Evolutionary conservation across 2,329 filamentous ascomycete species (phyloP), one percentile per base, ranked within the genome.

Genomic region (Penicillium sp.): DNA sequence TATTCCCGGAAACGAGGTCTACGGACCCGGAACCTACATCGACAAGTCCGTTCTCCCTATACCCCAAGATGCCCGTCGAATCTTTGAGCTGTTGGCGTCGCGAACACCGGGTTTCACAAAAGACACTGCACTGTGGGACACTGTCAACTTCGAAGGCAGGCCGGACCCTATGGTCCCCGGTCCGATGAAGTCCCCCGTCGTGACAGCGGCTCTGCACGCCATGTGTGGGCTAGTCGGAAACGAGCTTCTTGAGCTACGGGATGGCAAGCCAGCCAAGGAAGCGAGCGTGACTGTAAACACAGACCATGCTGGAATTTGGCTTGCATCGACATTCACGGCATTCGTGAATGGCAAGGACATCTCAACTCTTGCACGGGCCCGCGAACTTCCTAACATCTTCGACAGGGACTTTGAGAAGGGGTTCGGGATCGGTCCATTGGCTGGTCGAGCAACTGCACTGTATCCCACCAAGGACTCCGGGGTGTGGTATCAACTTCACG

Each of bases 401-500:
- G 44, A 63, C 3, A 61, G 66, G 3, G 66, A 75, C 59, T 70
- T 66, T 52, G 69, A 74, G 52, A 64, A 65, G 26, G 70, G 68
- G 2, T 69, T 69, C 58, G 60, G 61, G 4, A 13, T 55, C 6
- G 55, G 51, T 3, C 60, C 69, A 0, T 58, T 75, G 42, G 66
- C 66, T 29, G 70, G 69, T 38, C 69, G 75, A 17, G 60, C 68
- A 4, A 74, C 72, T 7, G 72, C 68, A 2, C 68, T 76, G 40
- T 78, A 78, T 53, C 72, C 70, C 7, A 79, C 76, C 0, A 70
- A 66, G n/a, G 62, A 73, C 31, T 61, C 67, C 0, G 64, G 67
- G 0, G 68, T 71, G 0, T 77, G 73, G 72, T 79, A 76, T 57
- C 74, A 74, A 10, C 64, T 79, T 0, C 75, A 79, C 46, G 76